Evolutionary conservation across 768 basidiomycete genomes (phyloP), one percentile per base, ranked within the genome.

Genomic region (Psilocybe azurescens): DNA sequence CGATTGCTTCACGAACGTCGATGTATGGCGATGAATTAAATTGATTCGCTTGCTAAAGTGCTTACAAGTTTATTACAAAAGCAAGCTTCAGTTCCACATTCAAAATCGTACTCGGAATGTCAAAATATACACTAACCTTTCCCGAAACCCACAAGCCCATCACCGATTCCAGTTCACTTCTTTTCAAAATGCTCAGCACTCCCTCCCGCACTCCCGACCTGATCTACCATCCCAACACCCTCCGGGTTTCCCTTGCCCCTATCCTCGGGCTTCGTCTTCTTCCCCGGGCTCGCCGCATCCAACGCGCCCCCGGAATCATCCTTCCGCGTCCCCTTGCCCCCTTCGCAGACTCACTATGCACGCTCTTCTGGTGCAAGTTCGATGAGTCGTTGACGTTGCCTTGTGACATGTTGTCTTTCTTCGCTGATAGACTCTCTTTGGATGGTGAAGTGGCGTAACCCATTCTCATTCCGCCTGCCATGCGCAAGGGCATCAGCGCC

Each of bases 181-280:
- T 63, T 53, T 28, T 70, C 69, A 46, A 70, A 68, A 32, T 62
- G 55, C 32, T 60, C 38, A 2, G 69, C 69, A 32, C 24, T 69
- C 2, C 53, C 69, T 49, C 61, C 60, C 5, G 67, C 62, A 47
- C 71, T 69, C 2, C 71, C 69, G 49, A 70, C 69, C 49, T 72
- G 71, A 39, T 72, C 69, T 13, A 66, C 66, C 57, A 72, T 67
- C 3, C 71, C 71, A 39, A 72, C 50, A 3, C 63, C 63, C 36
- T 72, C 71, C 1, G 65, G 66, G 55, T 72, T 72, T 10, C 71
- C 71, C 24, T 38, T 61, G 18, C 67, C 67, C 3, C 49, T 58
- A 20, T 63, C 33, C 3, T 38, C 16, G 4, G 64, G 62, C 39
- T 49, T 65, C 33, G 56, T 61, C 56, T 56, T 56, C 29, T 63